Evolutionary conservation across 257 asterid genomes (phyloP).

Genomic region (Scutellaria baicalensis): DNA sequence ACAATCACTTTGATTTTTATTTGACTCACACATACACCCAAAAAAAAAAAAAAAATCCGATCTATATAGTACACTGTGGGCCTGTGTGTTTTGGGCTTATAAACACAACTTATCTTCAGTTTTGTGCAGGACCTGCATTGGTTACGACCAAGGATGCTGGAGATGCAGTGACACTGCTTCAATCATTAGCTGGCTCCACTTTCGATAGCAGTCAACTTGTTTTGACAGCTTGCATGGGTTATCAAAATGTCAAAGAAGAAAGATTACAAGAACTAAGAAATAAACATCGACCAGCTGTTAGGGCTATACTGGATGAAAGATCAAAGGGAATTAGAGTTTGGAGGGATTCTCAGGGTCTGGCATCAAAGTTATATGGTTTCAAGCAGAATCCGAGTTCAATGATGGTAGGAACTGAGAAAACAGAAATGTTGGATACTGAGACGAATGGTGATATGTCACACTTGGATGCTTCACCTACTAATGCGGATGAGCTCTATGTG

Average conservation of each 20-base stretch:
- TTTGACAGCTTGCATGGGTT: conserved; percentile 97
- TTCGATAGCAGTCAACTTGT: conserved; percentile 98
- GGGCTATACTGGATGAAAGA: conserved; percentile 74
- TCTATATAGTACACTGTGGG: not conserved
- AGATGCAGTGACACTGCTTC: conserved; percentile 93
- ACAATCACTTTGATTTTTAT: not conserved
- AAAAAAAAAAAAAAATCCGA: not conserved
- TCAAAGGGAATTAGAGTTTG: conserved; percentile 57
- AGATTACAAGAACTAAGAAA: conserved; percentile 69
- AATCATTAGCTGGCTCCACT: conserved; percentile 94
- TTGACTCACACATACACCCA: not conserved
- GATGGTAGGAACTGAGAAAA: conserved; percentile 32
- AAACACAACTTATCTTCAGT: conserved; percentile 38
- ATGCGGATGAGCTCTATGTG: conserved; percentile 31
- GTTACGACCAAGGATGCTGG: conserved; percentile 98
- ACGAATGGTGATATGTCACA: conserved; percentile 22
- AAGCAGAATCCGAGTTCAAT: conserved; percentile 50
- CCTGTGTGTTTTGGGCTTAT: conserved; percentile 14
- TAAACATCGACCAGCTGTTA: conserved; percentile 86
- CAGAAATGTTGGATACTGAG: conserved; percentile 29
- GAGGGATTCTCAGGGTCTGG: conserved; percentile 79
- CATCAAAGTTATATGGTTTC: conserved; percentile 65
- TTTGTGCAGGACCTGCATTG: conserved; percentile 86
- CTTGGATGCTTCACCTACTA: conserved; percentile 33
- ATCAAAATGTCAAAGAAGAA: conserved; percentile 67